Evolutionary conservation across 1,284 basidiomycete genomes (phyloP).

Genomic region (Sporisorium scitamineum): DNA sequence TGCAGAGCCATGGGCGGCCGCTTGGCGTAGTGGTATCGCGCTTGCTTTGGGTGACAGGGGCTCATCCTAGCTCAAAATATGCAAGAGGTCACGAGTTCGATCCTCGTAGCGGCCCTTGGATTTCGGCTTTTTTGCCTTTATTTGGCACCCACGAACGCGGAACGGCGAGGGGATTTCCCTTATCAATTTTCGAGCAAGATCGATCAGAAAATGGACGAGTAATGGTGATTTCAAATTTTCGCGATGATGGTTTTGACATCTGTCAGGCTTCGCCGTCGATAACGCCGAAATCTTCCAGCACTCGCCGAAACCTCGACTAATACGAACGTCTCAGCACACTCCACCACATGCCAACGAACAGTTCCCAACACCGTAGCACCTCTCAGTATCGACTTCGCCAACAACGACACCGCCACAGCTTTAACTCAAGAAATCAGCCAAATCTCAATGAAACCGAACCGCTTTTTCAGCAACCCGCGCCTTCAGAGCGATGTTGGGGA

Average conservation of each 20-base stretch:
- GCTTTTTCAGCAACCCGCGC: conserved; percentile 1
- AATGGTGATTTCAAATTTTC: conserved; percentile 4
- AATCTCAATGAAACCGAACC: neutral
- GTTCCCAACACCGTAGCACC: neutral
- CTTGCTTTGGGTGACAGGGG: conserved; percentile 39
- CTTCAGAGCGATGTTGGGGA: conserved; percentile 8
- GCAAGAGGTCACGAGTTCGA: conserved; percentile 61
- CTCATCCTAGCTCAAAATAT: conserved; percentile 6
- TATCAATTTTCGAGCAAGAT: conserved; percentile 4
- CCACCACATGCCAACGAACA: neutral
- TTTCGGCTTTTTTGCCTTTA: conserved; percentile 16
- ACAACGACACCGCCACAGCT: neutral
- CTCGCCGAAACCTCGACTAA: neutral
- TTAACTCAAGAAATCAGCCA: neutral
- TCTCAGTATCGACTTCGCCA: neutral
- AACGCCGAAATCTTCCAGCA: neutral
- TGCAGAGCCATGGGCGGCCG: conserved; percentile 28
- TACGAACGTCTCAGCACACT: neutral
- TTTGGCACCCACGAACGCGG: conserved; percentile 8
- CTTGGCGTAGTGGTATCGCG: conserved; percentile 60
- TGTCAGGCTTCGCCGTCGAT: neutral
- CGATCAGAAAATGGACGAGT: conserved; percentile 6
- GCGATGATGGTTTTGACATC: conserved; percentile 7
- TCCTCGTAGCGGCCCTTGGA: conserved; percentile 48
- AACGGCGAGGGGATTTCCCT: conserved; percentile 1